phyloP scores from a whole-genome alignment of 768 basidiomycete genomes.

The Serpula lacrymans region DNA sequence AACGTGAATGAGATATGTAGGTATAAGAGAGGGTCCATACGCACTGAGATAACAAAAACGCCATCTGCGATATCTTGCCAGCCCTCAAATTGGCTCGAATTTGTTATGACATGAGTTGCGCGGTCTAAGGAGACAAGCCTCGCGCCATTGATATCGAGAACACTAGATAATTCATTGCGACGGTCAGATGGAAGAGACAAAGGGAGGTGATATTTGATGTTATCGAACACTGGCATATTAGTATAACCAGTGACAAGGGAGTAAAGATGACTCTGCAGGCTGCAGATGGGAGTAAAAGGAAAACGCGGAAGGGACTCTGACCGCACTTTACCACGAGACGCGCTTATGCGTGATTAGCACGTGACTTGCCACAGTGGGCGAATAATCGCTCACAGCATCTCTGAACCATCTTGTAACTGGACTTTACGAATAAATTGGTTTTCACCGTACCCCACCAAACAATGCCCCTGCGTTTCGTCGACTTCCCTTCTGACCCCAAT shows the following conservation, averaged over 20 bases:
- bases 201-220: constrained; percentile 46
- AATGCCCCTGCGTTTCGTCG: constrained; percentile 53
- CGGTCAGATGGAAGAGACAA: constrained; percentile 42
- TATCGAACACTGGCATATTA: constrained; percentile 40
- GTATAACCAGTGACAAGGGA: no score
- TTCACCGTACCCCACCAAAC: no score
- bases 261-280: no score
- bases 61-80: constrained; percentile 38
- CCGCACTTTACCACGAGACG: no score
- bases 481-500: constrained; percentile 30
- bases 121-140: constrained; percentile 29
- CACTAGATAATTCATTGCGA: constrained; percentile 39
- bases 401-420: no score
- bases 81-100: constrained; percentile 54
- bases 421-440: no score
- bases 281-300: no score
- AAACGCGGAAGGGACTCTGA: no score
- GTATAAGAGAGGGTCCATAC: constrained; percentile 8
- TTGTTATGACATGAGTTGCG: constrained; percentile 55
- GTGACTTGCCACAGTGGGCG: no score
- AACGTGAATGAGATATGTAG: constrained; percentile 6
- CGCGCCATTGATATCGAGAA: constrained; percentile 55
- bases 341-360: no score
- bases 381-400: no score
- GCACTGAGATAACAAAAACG: constrained; percentile 36